Base-by-base conservation (phyloP, 139 green algal genomes). In the Haematococcus sp. region DNA sequence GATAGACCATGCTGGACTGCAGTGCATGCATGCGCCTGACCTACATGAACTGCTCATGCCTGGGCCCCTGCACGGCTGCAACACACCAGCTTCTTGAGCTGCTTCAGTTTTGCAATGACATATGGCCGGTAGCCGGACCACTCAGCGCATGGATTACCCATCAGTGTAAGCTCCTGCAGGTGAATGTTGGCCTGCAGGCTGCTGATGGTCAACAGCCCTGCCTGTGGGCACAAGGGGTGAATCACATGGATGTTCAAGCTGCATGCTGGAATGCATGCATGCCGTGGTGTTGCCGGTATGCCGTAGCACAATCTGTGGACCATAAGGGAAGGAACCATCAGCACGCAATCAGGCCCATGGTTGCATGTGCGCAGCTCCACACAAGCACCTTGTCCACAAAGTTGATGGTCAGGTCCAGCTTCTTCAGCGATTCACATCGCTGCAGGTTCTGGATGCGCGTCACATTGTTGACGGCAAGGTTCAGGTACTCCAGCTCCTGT, bases 391-490 rank as follows among this genome's bases (percentile, higher is more conserved):
- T 91, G 63, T 68, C 54, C 2, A 98, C 73, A 60, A 97, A 97
- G 80, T 97, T 97, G 35, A 95, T 78, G 5, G 93, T 97, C 0
- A 98, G 83, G 82, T 98, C 94, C 19, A 98, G 86, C 75, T 94
- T 94, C 9, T 78, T 65, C 3, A 98, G 83, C 0, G 87, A 93
- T 79, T 98, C 94, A 74, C 93, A 97, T 13, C 86, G 82, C 68
- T 96, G 86, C 74, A 98, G 79, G 77, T 95, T 94, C 76, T 97
- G 83, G 11, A 97, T 76, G 65, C 87, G 89, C 1, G 76, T 87
- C 32, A 98, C 86, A 75, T 97, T 97, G 83, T 97, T 98, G 5
- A 98, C 49, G 0, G 94, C 92, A 25, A 97, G 33, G 81, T 98
- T 98, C 7, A 97, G 68, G 69, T 97, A 94, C 77, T 95, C 74